phyloP scores from a whole-genome alignment of 371 early-diverging fungal species.

The Circinella umbellata region DNA sequence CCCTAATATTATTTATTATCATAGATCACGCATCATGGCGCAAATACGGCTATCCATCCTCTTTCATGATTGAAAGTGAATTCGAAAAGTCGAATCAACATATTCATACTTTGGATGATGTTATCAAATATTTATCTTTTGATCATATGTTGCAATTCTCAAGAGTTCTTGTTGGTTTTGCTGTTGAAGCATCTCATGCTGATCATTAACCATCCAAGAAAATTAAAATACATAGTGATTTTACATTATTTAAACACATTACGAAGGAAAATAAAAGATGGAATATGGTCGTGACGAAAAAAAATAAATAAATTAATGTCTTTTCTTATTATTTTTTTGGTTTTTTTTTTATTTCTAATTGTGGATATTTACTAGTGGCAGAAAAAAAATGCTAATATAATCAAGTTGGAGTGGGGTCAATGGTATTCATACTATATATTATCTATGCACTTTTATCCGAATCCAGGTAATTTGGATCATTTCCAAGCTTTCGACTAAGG shows the following conservation, averaged over 20 bases:
- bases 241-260: too few species aligned
- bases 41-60: constrained; percentile 82
- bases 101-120: constrained; percentile 81
- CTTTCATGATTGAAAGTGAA: constrained; percentile 85
- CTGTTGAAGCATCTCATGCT: constrained; percentile 74
- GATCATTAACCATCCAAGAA: not conserved
- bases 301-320: too few species aligned
- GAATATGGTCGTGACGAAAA: too few species aligned
- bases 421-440: not conserved
- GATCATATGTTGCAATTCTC: constrained; percentile 87
- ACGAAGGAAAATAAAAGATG: too few species aligned
- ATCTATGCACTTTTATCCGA: constrained; percentile 17
- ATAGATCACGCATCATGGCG: constrained; percentile 94
- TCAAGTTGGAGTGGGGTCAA: not conserved
- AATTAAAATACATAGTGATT: too few species aligned
- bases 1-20: too few species aligned
- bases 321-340: too few species aligned
- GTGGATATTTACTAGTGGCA: too few species aligned
- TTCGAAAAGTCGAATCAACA: constrained; percentile 70
- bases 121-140: constrained; percentile 75
- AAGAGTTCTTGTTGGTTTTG: constrained; percentile 83
- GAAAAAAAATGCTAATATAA: not conserved
- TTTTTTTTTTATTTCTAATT: too few species aligned
- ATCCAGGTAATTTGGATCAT: constrained; percentile 56
- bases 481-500: constrained; percentile 61